phyloP scores from a whole-genome alignment of 257 asterid species.

The Solanum stenotomum region DNA sequence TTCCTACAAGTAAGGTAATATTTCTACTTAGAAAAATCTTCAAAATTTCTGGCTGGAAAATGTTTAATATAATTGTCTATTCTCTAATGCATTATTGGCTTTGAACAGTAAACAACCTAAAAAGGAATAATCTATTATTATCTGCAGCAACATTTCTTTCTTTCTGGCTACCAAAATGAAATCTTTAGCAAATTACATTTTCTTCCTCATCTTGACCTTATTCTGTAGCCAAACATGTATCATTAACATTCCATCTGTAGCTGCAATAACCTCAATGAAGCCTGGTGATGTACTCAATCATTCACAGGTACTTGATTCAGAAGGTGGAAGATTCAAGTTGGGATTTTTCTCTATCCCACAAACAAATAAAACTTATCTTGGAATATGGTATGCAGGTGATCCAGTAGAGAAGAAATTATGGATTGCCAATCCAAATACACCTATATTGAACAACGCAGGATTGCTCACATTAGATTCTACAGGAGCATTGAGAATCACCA shows the following conservation, averaged over 20 bases:
- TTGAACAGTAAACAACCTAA: background rate
- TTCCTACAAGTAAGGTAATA: background rate
- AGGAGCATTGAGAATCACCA: background rate
- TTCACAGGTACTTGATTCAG: background rate
- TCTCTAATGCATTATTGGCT: background rate
- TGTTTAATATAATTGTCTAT: background rate
- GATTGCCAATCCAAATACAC: background rate
- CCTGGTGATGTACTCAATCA: background rate
- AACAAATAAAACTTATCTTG: background rate
- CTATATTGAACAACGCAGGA: background rate
- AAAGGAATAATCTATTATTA: background rate
- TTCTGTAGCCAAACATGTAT: background rate
- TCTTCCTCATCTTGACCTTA: background rate
- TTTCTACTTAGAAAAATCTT: background rate
- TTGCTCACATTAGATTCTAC: background rate
- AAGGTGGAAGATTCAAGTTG: background rate
- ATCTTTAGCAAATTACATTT: background rate
- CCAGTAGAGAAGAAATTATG: background rate
- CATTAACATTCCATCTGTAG: background rate
- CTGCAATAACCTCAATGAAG: background rate
- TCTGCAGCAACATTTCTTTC: background rate
- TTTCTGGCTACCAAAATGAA: background rate
- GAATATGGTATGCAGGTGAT: conserved; percentile 1
- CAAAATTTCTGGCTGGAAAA: background rate
- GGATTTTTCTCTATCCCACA: background rate